Conservation (phyloP, 1,284 basidiomycete genomes). For the Coriolopsis trogii region DNA sequence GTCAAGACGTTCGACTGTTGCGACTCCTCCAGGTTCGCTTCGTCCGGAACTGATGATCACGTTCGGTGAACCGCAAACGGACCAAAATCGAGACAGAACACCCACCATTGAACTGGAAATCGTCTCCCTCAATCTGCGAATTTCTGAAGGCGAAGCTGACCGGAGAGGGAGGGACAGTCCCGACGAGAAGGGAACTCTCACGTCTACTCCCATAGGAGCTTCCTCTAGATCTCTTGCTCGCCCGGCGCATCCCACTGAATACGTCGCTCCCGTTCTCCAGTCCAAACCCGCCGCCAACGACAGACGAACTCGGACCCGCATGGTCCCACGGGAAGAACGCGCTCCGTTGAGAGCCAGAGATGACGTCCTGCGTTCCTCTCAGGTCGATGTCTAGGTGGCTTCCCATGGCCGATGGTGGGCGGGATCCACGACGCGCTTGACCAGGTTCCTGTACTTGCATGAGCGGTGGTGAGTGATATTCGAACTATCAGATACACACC, state of each 20-base stretch:
- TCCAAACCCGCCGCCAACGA: constrained; percentile 40
- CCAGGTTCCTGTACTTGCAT: constrained; percentile 65
- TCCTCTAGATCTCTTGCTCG: constrained; percentile 53
- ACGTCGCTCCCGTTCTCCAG: constrained; percentile 46
- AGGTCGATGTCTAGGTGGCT: constrained; percentile 50
- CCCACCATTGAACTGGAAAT: constrained; percentile 67
- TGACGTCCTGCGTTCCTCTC: constrained; percentile 36
- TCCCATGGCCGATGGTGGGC: constrained; percentile 51
- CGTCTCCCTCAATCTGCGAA: constrained; percentile 53
- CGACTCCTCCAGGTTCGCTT: constrained; percentile 44
- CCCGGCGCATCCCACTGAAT: constrained; percentile 52
- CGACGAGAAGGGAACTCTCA: constrained; percentile 48
- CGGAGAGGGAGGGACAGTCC: constrained; percentile 46
- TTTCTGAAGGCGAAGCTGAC: constrained; percentile 39
- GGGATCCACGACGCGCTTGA: constrained; percentile 66
- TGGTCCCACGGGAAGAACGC: constrained; percentile 83
- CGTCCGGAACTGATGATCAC: constrained; percentile 37
- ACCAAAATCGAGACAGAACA: background rate
- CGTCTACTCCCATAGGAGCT: constrained; percentile 48
- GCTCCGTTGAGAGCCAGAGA: constrained; percentile 60
- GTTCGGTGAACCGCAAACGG: background rate
- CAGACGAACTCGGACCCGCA: constrained; percentile 67
- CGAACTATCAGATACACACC: constrained; percentile 40
- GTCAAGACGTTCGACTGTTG: constrained; percentile 57
- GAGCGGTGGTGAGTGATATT: no score